Evolutionary conservation across 225 moss, liverwort and hornwort genomes (phyloP).

Genomic region (Physcomitrium patens): DNA sequence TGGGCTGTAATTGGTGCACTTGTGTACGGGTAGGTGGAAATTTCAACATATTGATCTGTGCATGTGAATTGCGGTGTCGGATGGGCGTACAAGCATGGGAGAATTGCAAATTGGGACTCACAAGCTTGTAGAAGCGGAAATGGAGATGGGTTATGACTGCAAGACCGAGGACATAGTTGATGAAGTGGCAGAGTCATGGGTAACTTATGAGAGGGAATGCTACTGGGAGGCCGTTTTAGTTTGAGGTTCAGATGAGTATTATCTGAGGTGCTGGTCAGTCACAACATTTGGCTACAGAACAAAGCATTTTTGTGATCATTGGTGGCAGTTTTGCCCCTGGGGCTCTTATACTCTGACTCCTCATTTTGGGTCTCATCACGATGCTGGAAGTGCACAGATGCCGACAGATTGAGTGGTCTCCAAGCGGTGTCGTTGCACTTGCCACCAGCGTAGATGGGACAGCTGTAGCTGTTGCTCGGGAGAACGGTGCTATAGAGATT

Average conservation of each 20-base stretch:
- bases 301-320: conserved; percentile 8
- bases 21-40: not conserved
- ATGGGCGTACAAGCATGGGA: conserved; percentile 34
- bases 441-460: conserved; percentile 91
- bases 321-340: conserved; percentile 22
- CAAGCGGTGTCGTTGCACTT: conserved; percentile 88
- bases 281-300: conserved; percentile 5
- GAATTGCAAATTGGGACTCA: conserved; percentile 20
- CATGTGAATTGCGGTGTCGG: conserved; percentile 26
- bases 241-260: conserved; percentile 31
- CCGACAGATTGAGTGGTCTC: conserved; percentile 97
- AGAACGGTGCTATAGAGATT: conserved; percentile 86
- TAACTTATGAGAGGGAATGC: conserved; percentile 36
- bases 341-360: conserved; percentile 22
- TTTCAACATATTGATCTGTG: not conserved
- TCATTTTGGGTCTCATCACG: conserved; percentile 43
- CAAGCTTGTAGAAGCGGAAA: conserved; percentile 1
- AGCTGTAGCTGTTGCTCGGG: conserved; percentile 86
- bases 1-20: not conserved
- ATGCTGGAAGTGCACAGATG: conserved; percentile 99
- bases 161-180: conserved; percentile 21
- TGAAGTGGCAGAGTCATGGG: conserved; percentile 1
- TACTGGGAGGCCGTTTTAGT: conserved; percentile 25
- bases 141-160: not conserved
- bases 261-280: conserved; percentile 26